Evolutionary conservation across 345 rosid species (phyloP).

Genomic region (Cardiospermum halicacabum): DNA sequence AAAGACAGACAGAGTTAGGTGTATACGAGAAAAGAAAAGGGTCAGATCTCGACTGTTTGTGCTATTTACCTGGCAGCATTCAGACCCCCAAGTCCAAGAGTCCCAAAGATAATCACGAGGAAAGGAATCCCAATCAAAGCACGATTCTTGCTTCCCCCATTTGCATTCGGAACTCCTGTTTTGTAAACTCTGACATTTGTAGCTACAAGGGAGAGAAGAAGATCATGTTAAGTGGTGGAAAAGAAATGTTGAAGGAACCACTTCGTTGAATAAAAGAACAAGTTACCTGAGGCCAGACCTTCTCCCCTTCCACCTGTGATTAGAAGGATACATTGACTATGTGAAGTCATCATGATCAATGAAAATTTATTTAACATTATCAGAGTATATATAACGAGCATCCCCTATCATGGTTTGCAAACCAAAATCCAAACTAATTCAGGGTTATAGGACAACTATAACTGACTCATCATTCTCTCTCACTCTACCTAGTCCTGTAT

Average conservation of each 20-base stretch:
- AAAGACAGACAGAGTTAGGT: too few relatives aligned
- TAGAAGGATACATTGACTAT: constrained; percentile 9
- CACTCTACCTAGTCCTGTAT: too few relatives aligned
- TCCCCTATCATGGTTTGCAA: constrained; percentile 35
- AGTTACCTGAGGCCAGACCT: constrained; percentile 38
- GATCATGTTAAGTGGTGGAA: background rate
- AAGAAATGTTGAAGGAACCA: background rate
- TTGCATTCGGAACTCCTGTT: constrained; percentile 54
- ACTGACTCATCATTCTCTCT: background rate
- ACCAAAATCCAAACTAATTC: constrained; percentile 22
- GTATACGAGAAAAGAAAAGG: too few relatives aligned
- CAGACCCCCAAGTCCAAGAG: constrained; percentile 68
- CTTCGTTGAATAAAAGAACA: background rate
- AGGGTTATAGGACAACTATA: constrained; percentile 5
- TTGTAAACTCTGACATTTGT: constrained; percentile 54
- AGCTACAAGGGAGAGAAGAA: constrained; percentile 31
- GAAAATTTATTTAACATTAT: constrained; percentile 1
- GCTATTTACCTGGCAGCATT: constrained; percentile 55
- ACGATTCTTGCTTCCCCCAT: constrained; percentile 51
- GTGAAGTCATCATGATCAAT: constrained; percentile 6
- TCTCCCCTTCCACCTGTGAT: constrained; percentile 45
- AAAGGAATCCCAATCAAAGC: constrained; percentile 56
- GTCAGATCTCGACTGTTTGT: background rate
- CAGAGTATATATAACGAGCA: constrained; percentile 11
- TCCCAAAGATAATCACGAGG: constrained; percentile 53